Conservation (phyloP, 2,329 filamentous ascomycete species). For the Hypoxylon sp. region DNA sequence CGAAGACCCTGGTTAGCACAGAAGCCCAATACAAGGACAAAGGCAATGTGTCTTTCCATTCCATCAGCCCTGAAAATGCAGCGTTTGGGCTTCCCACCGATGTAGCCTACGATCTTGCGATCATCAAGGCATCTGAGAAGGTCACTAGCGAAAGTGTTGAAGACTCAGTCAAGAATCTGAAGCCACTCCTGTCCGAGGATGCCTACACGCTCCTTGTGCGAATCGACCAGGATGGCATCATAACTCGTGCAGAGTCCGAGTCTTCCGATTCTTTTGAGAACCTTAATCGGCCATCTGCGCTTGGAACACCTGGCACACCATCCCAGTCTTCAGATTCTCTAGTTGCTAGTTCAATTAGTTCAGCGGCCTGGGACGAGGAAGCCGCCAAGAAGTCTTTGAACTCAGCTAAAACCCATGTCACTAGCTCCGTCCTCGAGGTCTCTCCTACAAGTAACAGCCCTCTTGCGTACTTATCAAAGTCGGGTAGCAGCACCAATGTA, state of each 20-base stretch:
- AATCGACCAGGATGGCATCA: conserved; percentile 6
- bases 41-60: conserved; percentile 21
- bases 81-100: conserved; percentile 5
- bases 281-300: conserved; percentile 11
- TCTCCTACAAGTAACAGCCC: conserved; percentile 9
- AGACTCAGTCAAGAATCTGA: conserved; percentile 6
- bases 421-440: not conserved
- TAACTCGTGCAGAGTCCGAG: conserved; percentile 6
- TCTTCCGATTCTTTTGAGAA: conserved; percentile 13
- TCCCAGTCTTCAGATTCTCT: conserved; percentile 17
- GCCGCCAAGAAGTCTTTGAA: conserved; percentile 6
- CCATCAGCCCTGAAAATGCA: not conserved
- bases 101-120: conserved; percentile 20
- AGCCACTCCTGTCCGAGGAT: not conserved
- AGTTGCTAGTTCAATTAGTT: conserved; percentile 14
- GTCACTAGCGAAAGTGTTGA: not conserved
- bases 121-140: conserved; percentile 19
- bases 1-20: conserved; percentile 18
- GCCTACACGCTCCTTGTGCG: conserved; percentile 13
- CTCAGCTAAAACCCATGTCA: not conserved
- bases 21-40: conserved; percentile 14
- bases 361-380: conserved; percentile 13
- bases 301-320: conserved; percentile 6
- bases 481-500: not conserved
- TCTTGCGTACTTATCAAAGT: conserved; percentile 14